Conservation (phyloP, 176 grass and related monocot genomes). For the Canna indica region DNA sequence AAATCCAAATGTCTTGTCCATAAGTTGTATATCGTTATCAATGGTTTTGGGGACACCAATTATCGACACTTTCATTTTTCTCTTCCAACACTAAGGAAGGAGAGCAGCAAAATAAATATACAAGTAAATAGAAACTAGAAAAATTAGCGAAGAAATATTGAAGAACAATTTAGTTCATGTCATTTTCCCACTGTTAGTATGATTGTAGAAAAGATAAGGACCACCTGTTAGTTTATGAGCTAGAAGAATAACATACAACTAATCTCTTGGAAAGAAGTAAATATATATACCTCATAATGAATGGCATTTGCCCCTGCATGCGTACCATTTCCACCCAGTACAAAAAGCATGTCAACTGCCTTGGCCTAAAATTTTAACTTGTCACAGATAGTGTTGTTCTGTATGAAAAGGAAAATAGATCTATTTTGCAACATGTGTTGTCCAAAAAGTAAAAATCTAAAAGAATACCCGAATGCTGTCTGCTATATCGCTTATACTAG, state of each 20-base stretch:
- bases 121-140: conserved; percentile 11
- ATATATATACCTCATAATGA: conserved; percentile 73
- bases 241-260: conserved; percentile 10
- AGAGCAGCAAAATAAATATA: conserved; percentile 9
- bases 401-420: conserved; percentile 26
- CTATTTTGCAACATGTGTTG: background rate
- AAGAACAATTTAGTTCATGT: background rate
- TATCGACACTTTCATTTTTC: conserved; percentile 87
- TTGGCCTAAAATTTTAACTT: conserved; percentile 29
- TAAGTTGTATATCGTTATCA: conserved; percentile 94
- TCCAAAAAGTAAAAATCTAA: background rate
- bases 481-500: conserved; percentile 73
- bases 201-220: background rate
- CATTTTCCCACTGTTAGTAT: background rate
- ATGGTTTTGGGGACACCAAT: conserved; percentile 95
- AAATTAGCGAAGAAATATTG: background rate
- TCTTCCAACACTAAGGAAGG: conserved; percentile 59
- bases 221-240: background rate
- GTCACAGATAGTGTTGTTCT: background rate
- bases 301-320: conserved; percentile 92
- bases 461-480: conserved; percentile 80
- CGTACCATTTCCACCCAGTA: conserved; percentile 94
- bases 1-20: conserved; percentile 99
- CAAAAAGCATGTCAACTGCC: conserved; percentile 91
- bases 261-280: background rate